phyloP scores from a whole-genome alignment of 78 protist species.

The Tieghemostelium lacteum region DNA sequence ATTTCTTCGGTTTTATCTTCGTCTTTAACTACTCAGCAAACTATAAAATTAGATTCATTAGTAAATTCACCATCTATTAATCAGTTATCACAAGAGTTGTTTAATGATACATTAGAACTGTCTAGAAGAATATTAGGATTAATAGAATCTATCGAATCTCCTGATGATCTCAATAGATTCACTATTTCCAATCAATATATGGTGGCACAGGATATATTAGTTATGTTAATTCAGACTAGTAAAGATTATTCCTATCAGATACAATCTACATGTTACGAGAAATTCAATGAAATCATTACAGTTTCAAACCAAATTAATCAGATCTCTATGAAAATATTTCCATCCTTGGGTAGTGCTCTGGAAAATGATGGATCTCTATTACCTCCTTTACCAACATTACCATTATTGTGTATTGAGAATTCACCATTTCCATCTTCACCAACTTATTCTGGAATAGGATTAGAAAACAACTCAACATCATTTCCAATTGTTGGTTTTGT shows the following conservation, averaged over 20 bases:
- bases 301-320: too few relatives aligned
- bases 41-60: not conserved
- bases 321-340: too few relatives aligned
- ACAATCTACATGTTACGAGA: too few relatives aligned
- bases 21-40: not conserved
- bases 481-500: not conserved
- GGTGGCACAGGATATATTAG: too few relatives aligned
- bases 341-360: too few relatives aligned
- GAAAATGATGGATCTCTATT: too few relatives aligned
- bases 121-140: not conserved
- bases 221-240: not conserved
- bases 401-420: not conserved
- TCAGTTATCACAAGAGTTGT: slow-evolving; percentile 26
- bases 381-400: not conserved
- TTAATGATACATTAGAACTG: slow-evolving; percentile 4
- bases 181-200: not conserved
- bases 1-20: not conserved
- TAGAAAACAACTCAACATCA: not conserved
- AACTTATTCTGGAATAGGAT: not conserved
- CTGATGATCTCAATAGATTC: not conserved
- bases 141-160: not conserved
- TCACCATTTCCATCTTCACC: not conserved
- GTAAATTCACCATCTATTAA: slow-evolving; percentile 13
- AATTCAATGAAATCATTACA: too few relatives aligned
- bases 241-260: too few relatives aligned